Base-by-base conservation (phyloP, 495 filamentous ascomycete species). In the Aspergillus funiculosus region DNA sequence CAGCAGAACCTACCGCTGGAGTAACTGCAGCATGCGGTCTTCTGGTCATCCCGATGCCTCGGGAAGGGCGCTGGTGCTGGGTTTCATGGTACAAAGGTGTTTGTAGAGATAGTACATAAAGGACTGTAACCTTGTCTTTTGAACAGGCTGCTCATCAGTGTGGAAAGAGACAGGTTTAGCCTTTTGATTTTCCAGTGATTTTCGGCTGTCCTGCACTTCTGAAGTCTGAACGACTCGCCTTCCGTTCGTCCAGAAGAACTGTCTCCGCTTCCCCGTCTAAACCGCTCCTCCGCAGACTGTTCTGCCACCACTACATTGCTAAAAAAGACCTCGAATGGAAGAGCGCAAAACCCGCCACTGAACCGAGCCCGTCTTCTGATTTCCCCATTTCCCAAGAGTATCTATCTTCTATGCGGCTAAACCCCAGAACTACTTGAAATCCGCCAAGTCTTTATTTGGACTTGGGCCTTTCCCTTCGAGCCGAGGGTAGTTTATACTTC, bases 211-310 rank as follows among this genome's bases (percentile, higher is more conserved):
- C 14, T 21, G 27, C 22, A n/a, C n/a, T n/a, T n/a, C 4, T 31
- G 1, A 39, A 35, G 17, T 27, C 6, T 38, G 46, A 22, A 37
- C 55, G 21, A 51, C 52, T 36, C 44, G 31, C 42, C 60, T 65
- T 71, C 68, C 68, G 68, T 59, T 71, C 66, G 68, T 67, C 68
- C 68, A 71, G 51, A 19, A n/a, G 39, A 24, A 54, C 57, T 54
- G 35, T 58, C 61, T 68, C 66, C 68, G 62, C 64, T 64, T 58
- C 65, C 61, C 66, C 67, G 67, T 67, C 60, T 37, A 51, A 56
- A 28, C 45, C 46, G 59, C 54, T 58, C 62, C 55, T 58, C 62
- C 58, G 50, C 57, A 39, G 27, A 13, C 48, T 18, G 40, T 18
- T 27, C 5, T 39, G 19, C n/a, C 20, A 18, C 28, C 30, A n/a